Conservation (phyloP, 2,329 filamentous ascomycete genomes). For the Zymoseptoria ardabiliae region DNA sequence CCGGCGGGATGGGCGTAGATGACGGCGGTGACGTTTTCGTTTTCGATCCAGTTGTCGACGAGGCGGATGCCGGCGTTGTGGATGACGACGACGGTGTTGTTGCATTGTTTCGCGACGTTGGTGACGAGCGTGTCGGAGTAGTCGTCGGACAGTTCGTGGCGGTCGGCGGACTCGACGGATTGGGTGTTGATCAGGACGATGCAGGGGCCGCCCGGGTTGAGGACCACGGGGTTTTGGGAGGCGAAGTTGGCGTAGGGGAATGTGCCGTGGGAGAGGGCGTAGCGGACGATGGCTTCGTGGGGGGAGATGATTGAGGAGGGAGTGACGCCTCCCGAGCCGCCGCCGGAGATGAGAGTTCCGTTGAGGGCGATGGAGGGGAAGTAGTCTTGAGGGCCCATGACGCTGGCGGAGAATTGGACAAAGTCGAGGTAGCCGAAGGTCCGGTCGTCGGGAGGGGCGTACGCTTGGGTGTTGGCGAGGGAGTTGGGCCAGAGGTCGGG, state of each 20-base stretch:
- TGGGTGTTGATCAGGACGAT: conserved; percentile 28
- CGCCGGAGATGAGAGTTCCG: conserved; percentile 25
- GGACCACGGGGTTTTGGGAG: conserved; percentile 18
- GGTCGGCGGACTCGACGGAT: conserved; percentile 23
- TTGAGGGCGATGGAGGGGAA: conserved; percentile 19
- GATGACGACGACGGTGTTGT: conserved; percentile 27
- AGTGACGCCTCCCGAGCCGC: conserved; percentile 24
- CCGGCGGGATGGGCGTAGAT: conserved; percentile 17
- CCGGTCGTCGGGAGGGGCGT: conserved; percentile 5
- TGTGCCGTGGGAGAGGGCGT: conserved; percentile 22
- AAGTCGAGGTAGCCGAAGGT: conserved; percentile 9
- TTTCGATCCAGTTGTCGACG: conserved; percentile 25
- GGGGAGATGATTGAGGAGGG: conserved; percentile 21
- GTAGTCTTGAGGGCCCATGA: conserved; percentile 3
- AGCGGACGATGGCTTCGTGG: conserved; percentile 21
- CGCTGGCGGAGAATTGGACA: conserved; percentile 6
- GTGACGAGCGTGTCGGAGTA: conserved; percentile 23
- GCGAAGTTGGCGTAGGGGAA: conserved; percentile 20
- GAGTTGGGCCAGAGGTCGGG: conserved; percentile 6
- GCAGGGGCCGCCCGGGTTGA: conserved; percentile 20
- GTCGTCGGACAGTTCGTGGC: conserved; percentile 19
- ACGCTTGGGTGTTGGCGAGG: conserved; percentile 12
- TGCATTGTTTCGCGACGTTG: conserved; percentile 25
- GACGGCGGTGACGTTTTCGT: conserved; percentile 19
- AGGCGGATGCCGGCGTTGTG: conserved; percentile 27